Evolutionary conservation across 208 protist species (phyloP).

Genomic region (Trypanosoma scelopori): DNA sequence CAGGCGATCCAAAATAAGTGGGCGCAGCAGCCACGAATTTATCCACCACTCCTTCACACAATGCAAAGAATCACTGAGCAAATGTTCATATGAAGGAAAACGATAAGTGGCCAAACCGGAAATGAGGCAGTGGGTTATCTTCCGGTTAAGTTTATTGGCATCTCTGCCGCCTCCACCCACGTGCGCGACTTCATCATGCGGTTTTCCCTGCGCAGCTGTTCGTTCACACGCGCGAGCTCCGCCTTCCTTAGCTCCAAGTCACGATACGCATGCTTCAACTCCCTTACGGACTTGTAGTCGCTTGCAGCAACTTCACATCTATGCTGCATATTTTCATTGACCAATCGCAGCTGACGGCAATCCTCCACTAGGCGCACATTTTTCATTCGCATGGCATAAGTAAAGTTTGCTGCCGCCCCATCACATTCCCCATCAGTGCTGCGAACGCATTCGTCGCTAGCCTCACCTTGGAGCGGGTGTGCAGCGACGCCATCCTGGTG

Average conservation of each 20-base stretch:
- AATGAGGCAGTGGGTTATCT: not conserved
- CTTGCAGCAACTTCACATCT: conserved; percentile 1
- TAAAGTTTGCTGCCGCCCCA: conserved; percentile 2
- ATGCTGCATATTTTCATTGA: conserved; percentile 8
- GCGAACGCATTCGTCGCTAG: not conserved
- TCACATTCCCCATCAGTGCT: not conserved
- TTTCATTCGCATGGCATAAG: not conserved
- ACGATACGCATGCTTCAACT: conserved; percentile 30
- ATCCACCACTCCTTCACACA: too few relatives aligned
- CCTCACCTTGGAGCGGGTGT: not conserved
- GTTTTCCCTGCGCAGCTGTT: conserved; percentile 15
- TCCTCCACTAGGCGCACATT: conserved; percentile 4
- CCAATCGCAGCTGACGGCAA: not conserved
- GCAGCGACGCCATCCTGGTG: not conserved
- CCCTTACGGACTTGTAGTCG: conserved; percentile 23
- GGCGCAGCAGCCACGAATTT: too few relatives aligned
- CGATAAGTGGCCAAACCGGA: not conserved
- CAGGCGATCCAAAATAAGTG: too few relatives aligned
- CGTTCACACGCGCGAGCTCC: conserved; percentile 16
- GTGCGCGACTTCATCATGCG: conserved; percentile 16
- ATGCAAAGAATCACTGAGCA: too few relatives aligned
- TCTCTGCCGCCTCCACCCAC: conserved; percentile 5
- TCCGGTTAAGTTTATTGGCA: not conserved
- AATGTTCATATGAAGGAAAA: too few relatives aligned
- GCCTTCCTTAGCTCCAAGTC: conserved; percentile 26